A percentile compares a stretch with the other conserved stretches of the same genome.
These are phyloP conservation scores for Leishmania arabica DNA, from an alignment of 208 protist species.

Conservation along the genomic window DNA sequence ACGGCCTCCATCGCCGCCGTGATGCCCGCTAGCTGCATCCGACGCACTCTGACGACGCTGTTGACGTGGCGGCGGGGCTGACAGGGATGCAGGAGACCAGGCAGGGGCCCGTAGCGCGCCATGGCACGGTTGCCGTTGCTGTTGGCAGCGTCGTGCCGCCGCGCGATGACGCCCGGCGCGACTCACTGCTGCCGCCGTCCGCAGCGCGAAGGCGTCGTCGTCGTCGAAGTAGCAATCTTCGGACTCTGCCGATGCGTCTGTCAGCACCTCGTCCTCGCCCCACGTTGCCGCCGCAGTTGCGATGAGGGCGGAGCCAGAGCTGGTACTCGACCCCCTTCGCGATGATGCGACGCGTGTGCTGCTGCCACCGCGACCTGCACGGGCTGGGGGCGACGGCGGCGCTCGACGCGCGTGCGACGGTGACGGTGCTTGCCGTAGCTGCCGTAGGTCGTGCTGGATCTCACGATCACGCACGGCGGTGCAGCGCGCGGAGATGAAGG, in stretches of 20 bases:
- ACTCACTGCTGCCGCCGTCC: not conserved
- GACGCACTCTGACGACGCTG: not conserved
- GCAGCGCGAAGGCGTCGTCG: not conserved
- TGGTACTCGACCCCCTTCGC: not conserved
- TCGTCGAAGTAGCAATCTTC: slow-evolving; percentile 24
- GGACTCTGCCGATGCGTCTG: not conserved
- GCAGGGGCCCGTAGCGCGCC: not conserved
- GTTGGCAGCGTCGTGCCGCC: not conserved
- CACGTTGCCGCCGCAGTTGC: not conserved
- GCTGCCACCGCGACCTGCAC: not conserved
- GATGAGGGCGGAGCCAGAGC: not conserved
- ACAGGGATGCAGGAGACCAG: not conserved
- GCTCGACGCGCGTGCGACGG: not conserved
- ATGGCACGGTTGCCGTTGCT: not conserved
- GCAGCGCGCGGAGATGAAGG: slow-evolving; percentile 15
- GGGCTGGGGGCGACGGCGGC: not conserved
- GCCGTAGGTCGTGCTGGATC: slow-evolving; percentile 12
- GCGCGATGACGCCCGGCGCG: not conserved
- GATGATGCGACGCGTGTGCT: not conserved
- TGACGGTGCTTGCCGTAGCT: not conserved
- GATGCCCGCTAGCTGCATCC: not conserved
- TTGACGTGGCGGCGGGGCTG: not conserved
- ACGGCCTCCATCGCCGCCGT: not conserved
- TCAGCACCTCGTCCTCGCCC: not conserved
- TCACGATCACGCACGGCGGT: slow-evolving; percentile 19